A percentile compares a stretch with the other conserved stretches of the same genome.
Conservation (phyloP, 768 basidiomycete species). For the Psilocybe subaeruginosa region DNA sequence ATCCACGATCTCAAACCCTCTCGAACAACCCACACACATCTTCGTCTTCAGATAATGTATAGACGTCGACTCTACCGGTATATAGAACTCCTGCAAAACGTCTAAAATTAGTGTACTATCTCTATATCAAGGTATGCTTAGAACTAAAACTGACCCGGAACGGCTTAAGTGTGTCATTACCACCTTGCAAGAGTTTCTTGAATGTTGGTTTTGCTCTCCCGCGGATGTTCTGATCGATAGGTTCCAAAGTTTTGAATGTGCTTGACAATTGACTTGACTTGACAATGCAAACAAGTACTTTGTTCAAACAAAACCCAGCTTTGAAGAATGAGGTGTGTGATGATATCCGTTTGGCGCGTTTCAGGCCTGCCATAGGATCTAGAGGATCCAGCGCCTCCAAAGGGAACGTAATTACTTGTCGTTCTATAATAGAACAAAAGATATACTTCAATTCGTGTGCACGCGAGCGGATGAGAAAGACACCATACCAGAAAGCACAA, state of each 20-base stretch:
- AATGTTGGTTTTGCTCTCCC: constrained; percentile 90
- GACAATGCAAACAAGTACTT: constrained; percentile 93
- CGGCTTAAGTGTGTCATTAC: constrained; percentile 89
- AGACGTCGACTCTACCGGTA: constrained; percentile 95
- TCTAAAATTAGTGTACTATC: not conserved
- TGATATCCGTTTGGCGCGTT: constrained; percentile 93
- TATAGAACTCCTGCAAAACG: constrained; percentile 87
- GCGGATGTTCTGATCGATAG: constrained; percentile 86
- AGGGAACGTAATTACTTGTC: constrained; percentile 95
- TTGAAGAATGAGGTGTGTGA: constrained; percentile 99
- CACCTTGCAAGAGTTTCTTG: constrained; percentile 90
- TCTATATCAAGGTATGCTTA: too few species aligned
- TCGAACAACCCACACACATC: constrained; percentile 95
- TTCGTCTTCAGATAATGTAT: constrained; percentile 97
- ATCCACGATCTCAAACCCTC: constrained; percentile 98
- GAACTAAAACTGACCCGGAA: constrained; percentile 66
- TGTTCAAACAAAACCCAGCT: constrained; percentile 88
- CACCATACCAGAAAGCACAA: constrained; percentile 91
- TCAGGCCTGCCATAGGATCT: constrained; percentile 90
- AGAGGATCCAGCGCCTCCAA: constrained; percentile 88
- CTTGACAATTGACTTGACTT: constrained; percentile 94
- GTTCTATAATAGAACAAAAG: constrained; percentile 55
- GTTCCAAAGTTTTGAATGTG: constrained; percentile 97
- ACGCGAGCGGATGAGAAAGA: not conserved
- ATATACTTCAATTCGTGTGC: not conserved